Conservation (phyloP, 495 filamentous ascomycete species). For the Hypoxylon fragiforme region DNA sequence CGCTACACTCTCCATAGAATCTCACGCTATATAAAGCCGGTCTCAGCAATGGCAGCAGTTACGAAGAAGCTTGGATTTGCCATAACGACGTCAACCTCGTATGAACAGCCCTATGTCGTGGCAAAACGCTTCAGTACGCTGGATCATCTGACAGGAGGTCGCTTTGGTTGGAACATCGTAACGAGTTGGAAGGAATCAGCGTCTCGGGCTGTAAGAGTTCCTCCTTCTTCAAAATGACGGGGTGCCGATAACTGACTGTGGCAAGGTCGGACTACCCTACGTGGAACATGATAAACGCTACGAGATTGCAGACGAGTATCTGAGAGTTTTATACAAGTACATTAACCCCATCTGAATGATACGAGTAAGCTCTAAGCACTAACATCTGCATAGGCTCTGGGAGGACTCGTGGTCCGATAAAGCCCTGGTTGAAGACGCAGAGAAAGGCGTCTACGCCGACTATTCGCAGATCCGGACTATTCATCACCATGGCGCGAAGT, state of each 20-base stretch:
- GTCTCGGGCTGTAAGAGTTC: background rate
- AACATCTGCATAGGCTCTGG: conserved; percentile 34
- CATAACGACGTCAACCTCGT: conserved; percentile 52
- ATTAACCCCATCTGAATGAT: background rate
- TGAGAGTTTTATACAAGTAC: background rate
- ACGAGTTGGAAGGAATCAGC: conserved; percentile 52
- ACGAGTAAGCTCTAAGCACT: background rate
- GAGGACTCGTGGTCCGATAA: conserved; percentile 57
- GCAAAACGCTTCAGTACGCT: conserved; percentile 55
- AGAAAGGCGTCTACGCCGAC: conserved; percentile 50
- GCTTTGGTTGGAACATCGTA: conserved; percentile 61
- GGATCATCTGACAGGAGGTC: conserved; percentile 57
- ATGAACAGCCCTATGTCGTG: conserved; percentile 52
- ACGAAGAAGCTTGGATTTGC: conserved; percentile 54
- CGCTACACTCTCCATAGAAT: background rate
- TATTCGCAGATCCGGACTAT: conserved; percentile 53
- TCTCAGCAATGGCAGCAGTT: conserved; percentile 54
- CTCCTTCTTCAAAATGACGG: background rate
- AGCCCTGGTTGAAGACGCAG: conserved; percentile 46
- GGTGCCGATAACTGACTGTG: background rate
- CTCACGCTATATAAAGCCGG: background rate
- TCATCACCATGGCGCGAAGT: conserved; percentile 57
- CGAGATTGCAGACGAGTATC: conserved; percentile 58
- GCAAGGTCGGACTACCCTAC: conserved; percentile 6
- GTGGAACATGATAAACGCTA: conserved; percentile 61